These are phyloP conservation scores for Metarhizium robertsii DNA, from an alignment of 2,329 filamentous ascomycete genomes.

Conservation along the genomic window DNA sequence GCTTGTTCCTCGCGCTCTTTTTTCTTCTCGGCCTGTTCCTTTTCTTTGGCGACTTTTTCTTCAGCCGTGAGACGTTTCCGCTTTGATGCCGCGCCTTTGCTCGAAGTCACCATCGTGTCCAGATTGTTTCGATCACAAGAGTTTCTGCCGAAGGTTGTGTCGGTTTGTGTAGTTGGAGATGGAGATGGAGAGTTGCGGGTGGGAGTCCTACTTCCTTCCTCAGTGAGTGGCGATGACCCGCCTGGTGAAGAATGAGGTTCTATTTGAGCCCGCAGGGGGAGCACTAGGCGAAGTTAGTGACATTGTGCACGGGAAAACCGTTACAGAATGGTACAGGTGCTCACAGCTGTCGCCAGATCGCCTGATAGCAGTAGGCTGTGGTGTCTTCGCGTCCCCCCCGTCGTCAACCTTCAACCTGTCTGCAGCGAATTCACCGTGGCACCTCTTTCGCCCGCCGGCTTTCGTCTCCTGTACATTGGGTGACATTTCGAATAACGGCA, in stretches of 20 bases:
- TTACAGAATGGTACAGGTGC: not conserved
- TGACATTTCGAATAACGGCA: constrained; percentile 40
- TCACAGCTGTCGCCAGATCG: constrained; percentile 15
- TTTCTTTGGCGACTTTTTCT: constrained; percentile 23
- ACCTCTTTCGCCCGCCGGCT: constrained; percentile 32
- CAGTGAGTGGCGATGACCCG: constrained; percentile 28
- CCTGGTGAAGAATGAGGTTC: constrained; percentile 18
- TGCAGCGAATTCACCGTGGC: constrained; percentile 34
- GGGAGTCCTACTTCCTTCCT: constrained; percentile 32
- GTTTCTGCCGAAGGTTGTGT: constrained; percentile 9
- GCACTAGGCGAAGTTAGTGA: constrained; percentile 12
- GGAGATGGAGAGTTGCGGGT: constrained; percentile 26
- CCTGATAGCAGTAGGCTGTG: constrained; percentile 9
- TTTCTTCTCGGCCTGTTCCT: constrained; percentile 21
- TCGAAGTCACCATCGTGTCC: constrained; percentile 9
- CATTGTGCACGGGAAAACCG: not conserved
- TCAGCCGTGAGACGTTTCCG: constrained; percentile 30
- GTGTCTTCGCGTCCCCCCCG: constrained; percentile 11
- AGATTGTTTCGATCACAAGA: constrained; percentile 1
- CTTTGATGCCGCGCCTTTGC: constrained; percentile 26
- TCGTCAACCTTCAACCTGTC: constrained; percentile 19
- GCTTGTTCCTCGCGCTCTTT: constrained; percentile 26
- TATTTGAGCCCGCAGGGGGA: constrained; percentile 14
- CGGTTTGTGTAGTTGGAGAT: constrained; percentile 23
- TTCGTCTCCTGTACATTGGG: constrained; percentile 38